Base-by-base conservation (phyloP, 2,329 filamentous ascomycete species). In the Botryotinia globosa region DNA sequence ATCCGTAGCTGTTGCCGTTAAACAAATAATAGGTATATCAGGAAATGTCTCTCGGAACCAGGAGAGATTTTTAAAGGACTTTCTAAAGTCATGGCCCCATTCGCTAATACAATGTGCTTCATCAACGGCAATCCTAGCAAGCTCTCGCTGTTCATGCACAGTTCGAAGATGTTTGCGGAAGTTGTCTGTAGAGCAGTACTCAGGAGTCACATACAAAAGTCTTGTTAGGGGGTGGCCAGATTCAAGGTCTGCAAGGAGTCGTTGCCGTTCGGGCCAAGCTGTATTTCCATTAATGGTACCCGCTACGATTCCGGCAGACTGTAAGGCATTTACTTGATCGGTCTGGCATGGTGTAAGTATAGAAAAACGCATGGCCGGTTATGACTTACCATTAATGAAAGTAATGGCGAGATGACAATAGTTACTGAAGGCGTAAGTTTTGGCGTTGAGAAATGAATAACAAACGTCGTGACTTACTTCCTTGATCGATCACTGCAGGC, bases 11-110 rank as follows among this genome's bases (percentile, higher is more conserved):
- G 95, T 98, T 0, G 95, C 95, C 0, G 95, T 98, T 22, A 97
- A 87, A 75, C 94, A 97, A 82, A 96, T 97, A 74, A 98, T 92
- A 7, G 95, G 94, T 0, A 98, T 93, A 72, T 92, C 87, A 0
- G 94, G 93, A 76, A 96, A 94, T 9, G 90, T 90, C 66, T 89
- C 86, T 77, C 92, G 91, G 84, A 98, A 96, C 90, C 93, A 98
- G 3, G 89, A 91, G 10, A 98, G 86, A 32, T 91, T 88, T 80
- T 96, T 94, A 82, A 97, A 98, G 73, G 94, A 92, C 51, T 91
- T 92, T n/a, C 95, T 91, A 80, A 98, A 98, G 81, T 98, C 95
- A 81, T 98, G 94, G 2, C 95, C 95, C 95, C 95, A 98, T 89
- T 98, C 94, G 37, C 93, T 97, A 77, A 98, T 97, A 81, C 95